Evolutionary conservation across 2,329 filamentous ascomycete genomes (phyloP), one percentile per base, ranked within the genome.

Genomic region (Alternaria postmessia): DNA sequence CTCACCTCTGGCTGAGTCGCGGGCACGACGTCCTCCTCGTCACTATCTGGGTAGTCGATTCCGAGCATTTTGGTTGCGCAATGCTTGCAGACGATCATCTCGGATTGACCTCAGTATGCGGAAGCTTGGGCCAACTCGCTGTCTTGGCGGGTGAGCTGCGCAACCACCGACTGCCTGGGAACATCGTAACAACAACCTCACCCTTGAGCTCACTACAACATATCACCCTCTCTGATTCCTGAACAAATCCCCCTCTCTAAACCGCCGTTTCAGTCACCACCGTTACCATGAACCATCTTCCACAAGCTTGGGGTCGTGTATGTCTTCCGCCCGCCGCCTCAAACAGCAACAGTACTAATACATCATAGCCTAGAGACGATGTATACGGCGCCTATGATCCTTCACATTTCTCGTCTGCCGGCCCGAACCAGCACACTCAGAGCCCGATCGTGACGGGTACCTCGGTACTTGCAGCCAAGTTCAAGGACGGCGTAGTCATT

Each of bases 371-470:
- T 78, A 91, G 95, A 86, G 92, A 99, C 82, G 95, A 99, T 81
- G 86, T 98, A 76, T 99, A 98, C 83, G 95, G 95, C 73, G 85
- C 91, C 74, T 99, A 99, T 82, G 92, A 98, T 82, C 84, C 86
- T 76, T 92, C 93, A 60, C 94, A 94, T 80, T 89, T 98, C 77
- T 88, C 92, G 72, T 83, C 82, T 71, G 85, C 84, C 57, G 86
- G 84, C 54, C 92, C 94, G 59, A 76, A 67, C 14, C 88, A 93
- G 75, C 92, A 96, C 81, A 97, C 95, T 56, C 93, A 97, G 82
- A 89, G 89, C 32, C 95, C 95, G 74, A 90, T 96, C 69, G 95
- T 99, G 64, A 99, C 95, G 53, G 95, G 95, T 76, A 98, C 95
- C 51, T 98, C 95, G 54, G 95, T 99, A 65, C 82, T 99, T 58